Evolutionary conservation across 2,329 filamentous ascomycete genomes (phyloP).

Genomic region (Sarocladium oryzae): DNA sequence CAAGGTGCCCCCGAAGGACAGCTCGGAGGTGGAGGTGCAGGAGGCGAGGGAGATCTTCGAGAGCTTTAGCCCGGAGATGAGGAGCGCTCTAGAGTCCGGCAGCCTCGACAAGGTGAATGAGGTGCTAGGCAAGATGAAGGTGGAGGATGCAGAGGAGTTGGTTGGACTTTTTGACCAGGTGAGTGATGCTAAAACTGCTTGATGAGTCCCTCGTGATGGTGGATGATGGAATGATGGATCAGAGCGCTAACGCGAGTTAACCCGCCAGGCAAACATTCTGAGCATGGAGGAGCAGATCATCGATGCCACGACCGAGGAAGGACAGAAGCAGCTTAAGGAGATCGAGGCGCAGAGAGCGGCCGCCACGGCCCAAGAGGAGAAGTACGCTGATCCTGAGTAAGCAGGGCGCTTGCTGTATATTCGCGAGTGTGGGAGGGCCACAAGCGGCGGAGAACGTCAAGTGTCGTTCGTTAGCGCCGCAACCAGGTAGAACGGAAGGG

Average conservation of each 20-base stretch:
- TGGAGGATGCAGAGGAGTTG: conserved; percentile 80
- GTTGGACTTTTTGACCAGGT: conserved; percentile 73
- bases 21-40: conserved; percentile 57
- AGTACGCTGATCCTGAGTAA: conserved; percentile 34
- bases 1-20: conserved; percentile 63
- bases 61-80: conserved; percentile 72
- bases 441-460: too few relatives aligned
- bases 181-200: conserved; percentile 21
- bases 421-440: too few relatives aligned
- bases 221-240: too few relatives aligned
- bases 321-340: conserved; percentile 68
- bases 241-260: conserved; percentile 15
- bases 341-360: conserved; percentile 49
- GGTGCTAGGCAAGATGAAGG: conserved; percentile 76
- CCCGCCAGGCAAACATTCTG: conserved; percentile 66
- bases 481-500: too few relatives aligned
- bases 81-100: conserved; percentile 78
- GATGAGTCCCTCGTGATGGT: too few relatives aligned
- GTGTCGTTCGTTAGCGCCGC: too few relatives aligned
- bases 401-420: neutral
- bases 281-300: conserved; percentile 91
- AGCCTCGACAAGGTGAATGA: conserved; percentile 58
- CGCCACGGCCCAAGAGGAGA: conserved; percentile 17
- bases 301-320: conserved; percentile 87
- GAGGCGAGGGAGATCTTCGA: conserved; percentile 73